Evolutionary conservation across 805 yeast species (phyloP).

Genomic region (Barnettozyma salicaria): DNA sequence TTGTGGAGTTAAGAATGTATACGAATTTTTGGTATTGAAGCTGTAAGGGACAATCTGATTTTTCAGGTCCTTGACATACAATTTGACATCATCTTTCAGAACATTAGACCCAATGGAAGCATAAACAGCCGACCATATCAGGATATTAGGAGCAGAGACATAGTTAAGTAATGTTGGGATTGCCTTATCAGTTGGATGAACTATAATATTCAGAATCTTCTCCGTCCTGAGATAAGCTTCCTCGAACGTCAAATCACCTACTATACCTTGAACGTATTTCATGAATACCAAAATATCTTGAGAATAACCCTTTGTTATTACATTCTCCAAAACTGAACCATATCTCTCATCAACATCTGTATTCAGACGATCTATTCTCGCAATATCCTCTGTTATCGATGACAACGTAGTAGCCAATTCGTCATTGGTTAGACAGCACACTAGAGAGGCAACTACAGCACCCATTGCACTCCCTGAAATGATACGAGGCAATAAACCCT

Average conservation of each 20-base stretch:
- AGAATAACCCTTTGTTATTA: constrained; percentile 74
- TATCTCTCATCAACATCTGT: constrained; percentile 53
- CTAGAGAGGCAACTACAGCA: constrained; percentile 83
- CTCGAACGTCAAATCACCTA: constrained; percentile 87
- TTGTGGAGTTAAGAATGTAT: constrained; percentile 38
- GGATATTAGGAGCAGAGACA: constrained; percentile 87
- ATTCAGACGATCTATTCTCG: constrained; percentile 36
- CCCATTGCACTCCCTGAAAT: constrained; percentile 93
- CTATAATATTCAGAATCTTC: constrained; percentile 73
- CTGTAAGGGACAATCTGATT: constrained; percentile 51
- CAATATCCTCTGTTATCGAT: constrained; percentile 37
- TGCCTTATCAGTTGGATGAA: constrained; percentile 69
- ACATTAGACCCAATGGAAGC: constrained; percentile 80
- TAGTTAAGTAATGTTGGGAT: constrained; percentile 77
- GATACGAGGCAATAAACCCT: constrained; percentile 74
- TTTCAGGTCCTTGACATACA: constrained; percentile 55
- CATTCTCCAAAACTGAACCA: constrained; percentile 68
- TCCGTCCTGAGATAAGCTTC: constrained; percentile 83
- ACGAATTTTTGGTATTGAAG: constrained; percentile 30
- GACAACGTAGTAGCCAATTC: constrained; percentile 46
- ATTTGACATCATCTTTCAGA: constrained; percentile 46
- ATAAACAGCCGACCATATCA: constrained; percentile 83
- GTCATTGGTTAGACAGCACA: constrained; percentile 64
- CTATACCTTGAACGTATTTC: constrained; percentile 65
- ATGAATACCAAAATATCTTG: constrained; percentile 78